Conservation (phyloP, 108 stramenopile species). For the Stephanodiscus minutulus region DNA sequence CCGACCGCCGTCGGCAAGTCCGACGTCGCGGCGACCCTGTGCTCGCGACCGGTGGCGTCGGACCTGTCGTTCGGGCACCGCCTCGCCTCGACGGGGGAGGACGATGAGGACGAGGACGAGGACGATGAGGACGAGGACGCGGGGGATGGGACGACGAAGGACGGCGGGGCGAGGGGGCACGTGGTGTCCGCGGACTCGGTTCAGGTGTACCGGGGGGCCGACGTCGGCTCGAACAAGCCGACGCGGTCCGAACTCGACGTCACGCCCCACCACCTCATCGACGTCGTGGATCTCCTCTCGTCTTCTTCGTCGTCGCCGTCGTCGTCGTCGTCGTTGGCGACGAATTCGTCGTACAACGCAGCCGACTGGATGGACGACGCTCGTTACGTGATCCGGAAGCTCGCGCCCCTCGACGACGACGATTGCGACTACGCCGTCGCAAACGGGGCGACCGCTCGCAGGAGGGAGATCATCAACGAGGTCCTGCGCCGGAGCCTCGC, state of each 20-base stretch:
- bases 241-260: slow-evolving; percentile 67
- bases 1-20: slow-evolving; percentile 94
- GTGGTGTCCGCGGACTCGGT: slow-evolving; percentile 95
- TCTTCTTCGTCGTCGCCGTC: not conserved
- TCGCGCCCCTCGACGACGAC: slow-evolving; percentile 33
- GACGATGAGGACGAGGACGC: too few species aligned
- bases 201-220: slow-evolving; percentile 88
- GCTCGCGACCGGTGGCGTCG: slow-evolving; percentile 42
- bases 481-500: slow-evolving; percentile 6
- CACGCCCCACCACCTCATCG: slow-evolving; percentile 91
- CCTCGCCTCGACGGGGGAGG: not conserved
- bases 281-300: slow-evolving; percentile 65
- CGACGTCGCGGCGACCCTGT: slow-evolving; percentile 82
- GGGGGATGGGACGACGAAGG: not conserved
- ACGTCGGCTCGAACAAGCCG: slow-evolving; percentile 96
- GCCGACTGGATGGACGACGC: slow-evolving; percentile 91
- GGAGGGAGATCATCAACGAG: slow-evolving; percentile 32
- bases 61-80: slow-evolving; percentile 9
- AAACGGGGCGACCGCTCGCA: not conserved
- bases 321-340: not conserved
- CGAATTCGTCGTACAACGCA: slow-evolving; percentile 76
- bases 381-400: slow-evolving; percentile 49
- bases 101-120: not conserved
- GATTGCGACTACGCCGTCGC: not conserved
- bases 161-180: slow-evolving; percentile 35